These are phyloP conservation scores for Diaporthe aspalathi DNA, from an alignment of 2,329 filamentous ascomycete species.

Conservation along the genomic window DNA sequence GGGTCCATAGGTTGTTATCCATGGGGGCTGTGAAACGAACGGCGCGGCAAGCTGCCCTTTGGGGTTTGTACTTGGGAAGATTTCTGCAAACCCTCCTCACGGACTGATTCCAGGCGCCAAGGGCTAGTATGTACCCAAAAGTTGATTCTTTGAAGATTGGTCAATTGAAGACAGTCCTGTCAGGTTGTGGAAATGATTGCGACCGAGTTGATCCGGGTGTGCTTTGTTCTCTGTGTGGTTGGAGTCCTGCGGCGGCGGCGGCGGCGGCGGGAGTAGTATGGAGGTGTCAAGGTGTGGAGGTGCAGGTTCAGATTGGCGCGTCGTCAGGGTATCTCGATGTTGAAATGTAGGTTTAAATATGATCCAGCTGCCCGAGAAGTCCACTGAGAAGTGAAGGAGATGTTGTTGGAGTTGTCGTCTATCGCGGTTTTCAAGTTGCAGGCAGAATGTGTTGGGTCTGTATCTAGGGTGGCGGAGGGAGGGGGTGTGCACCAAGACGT, in stretches of 20 bases:
- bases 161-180: constrained; percentile 20
- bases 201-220: not conserved
- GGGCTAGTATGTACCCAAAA: constrained; percentile 30
- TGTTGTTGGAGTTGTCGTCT: constrained; percentile 3
- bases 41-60: constrained; percentile 38
- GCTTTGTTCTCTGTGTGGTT: constrained; percentile 8
- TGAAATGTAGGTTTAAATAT: not conserved
- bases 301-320: not conserved
- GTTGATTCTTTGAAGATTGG: constrained; percentile 7
- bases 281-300: too few relatives aligned
- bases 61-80: constrained; percentile 1
- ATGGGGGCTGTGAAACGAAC: constrained; percentile 55
- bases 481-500: constrained; percentile 7
- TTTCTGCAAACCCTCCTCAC: constrained; percentile 31
- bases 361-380: not conserved
- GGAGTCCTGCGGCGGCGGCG: not conserved
- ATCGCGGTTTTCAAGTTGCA: not conserved
- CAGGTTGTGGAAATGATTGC: constrained; percentile 6
- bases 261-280: too few relatives aligned
- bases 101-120: constrained; percentile 34
- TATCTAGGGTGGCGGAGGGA: constrained; percentile 20
- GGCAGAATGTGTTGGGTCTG: not conserved
- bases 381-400: not conserved
- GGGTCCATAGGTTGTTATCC: constrained; percentile 79
- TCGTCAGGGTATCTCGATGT: not conserved